Conservation (phyloP, 768 basidiomycete genomes). For the Piloderma croceum region DNA sequence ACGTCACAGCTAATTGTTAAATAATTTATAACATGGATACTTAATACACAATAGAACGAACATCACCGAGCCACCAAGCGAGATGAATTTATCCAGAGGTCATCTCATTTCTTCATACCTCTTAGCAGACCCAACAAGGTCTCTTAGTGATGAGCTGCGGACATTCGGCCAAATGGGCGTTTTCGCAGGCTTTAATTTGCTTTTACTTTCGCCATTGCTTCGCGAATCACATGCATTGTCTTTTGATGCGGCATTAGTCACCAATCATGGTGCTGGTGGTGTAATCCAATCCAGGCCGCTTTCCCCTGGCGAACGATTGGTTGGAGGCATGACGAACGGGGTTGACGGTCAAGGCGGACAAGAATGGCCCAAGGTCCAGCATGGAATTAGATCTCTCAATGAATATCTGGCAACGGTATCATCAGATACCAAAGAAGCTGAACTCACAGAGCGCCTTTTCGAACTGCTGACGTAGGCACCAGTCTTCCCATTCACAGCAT, state of each 20-base stretch:
- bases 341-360: conserved; percentile 56
- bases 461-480: conserved; percentile 66
- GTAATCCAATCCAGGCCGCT: conserved; percentile 49
- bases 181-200: conserved; percentile 79
- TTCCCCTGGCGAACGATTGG: conserved; percentile 39
- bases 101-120: conserved; percentile 64
- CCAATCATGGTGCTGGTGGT: conserved; percentile 70
- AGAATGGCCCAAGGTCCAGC: conserved; percentile 70
- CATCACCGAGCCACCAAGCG: conserved; percentile 62
- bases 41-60: conserved; percentile 57
- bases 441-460: conserved; percentile 56
- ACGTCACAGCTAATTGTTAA: conserved; percentile 26
- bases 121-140: conserved; percentile 40
- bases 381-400: conserved; percentile 46
- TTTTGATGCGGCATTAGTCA: conserved; percentile 54
- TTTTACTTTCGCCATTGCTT: conserved; percentile 49
- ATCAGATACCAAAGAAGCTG: conserved; percentile 39
- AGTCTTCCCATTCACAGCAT: conserved; percentile 4
- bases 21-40: conserved; percentile 1
- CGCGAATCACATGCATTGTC: conserved; percentile 20
- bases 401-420: conserved; percentile 34
- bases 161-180: conserved; percentile 42
- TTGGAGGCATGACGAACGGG: conserved; percentile 71
- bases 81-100: conserved; percentile 60
- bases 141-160: conserved; percentile 45